Evolutionary conservation across 1,284 basidiomycete species (phyloP).

Genomic region (Malassezia nana): DNA sequence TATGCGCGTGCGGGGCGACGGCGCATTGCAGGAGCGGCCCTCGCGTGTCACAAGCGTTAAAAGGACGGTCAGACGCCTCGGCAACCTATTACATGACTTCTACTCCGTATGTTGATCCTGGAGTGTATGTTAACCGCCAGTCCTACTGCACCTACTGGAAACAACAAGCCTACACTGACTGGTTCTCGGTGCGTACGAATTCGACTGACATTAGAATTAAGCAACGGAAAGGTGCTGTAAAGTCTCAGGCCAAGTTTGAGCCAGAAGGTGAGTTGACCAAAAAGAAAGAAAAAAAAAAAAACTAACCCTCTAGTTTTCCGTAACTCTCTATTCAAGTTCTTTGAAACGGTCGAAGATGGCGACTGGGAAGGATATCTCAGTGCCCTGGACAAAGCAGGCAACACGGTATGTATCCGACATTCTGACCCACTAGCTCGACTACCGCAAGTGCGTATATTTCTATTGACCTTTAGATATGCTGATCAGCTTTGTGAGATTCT

Average conservation of each 20-base stretch:
- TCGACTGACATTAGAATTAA: constrained; percentile 10
- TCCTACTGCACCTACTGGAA: constrained; percentile 21
- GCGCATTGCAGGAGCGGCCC: background rate
- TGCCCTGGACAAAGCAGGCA: constrained; percentile 77
- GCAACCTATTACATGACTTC: constrained; percentile 16
- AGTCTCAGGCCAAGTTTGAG: constrained; percentile 54
- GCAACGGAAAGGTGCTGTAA: constrained; percentile 47
- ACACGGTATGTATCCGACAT: constrained; percentile 60
- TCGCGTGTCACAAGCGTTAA: background rate
- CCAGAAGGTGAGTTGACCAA: constrained; percentile 43
- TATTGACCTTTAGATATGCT: constrained; percentile 62
- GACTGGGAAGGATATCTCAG: constrained; percentile 73
- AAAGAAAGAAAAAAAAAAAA: too few relatives aligned
- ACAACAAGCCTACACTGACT: constrained; percentile 50
- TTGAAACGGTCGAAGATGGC: constrained; percentile 66
- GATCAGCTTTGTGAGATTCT: constrained; percentile 90
- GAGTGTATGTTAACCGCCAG: background rate
- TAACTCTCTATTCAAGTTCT: constrained; percentile 85
- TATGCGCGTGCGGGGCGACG: background rate
- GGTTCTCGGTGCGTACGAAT: constrained; percentile 46
- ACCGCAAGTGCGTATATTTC: constrained; percentile 79
- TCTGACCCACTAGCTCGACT: constrained; percentile 88
- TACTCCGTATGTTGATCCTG: constrained; percentile 17
- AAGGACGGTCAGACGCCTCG: background rate
- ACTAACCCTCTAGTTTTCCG: constrained; percentile 63